Conservation (phyloP, 371 early-diverging fungal species). For the Haplosporangium sp. region DNA sequence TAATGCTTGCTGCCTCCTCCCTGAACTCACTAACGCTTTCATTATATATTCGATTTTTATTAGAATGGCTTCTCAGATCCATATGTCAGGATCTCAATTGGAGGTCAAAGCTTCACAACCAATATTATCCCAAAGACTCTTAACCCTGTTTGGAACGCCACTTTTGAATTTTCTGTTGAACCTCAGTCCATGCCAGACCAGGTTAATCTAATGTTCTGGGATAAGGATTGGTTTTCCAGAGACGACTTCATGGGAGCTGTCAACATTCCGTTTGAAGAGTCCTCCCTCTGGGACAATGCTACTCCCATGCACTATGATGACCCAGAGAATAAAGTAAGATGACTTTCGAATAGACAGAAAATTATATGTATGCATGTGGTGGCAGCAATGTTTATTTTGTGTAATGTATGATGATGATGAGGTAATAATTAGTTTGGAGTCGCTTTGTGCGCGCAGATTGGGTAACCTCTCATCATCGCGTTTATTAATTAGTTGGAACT, state of each 20-base stretch:
- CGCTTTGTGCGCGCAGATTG: no score
- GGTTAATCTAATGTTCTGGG: conserved; percentile 70
- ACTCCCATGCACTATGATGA: conserved; percentile 61
- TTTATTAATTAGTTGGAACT: no score
- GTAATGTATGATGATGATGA: no score
- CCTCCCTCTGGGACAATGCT: conserved; percentile 38
- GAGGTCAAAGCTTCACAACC: conserved; percentile 77
- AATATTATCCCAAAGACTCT: conserved; percentile 73
- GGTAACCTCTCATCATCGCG: no score
- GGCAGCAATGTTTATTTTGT: no score
- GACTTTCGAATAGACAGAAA: background rate
- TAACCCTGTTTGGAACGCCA: conserved; percentile 81
- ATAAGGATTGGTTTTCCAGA: conserved; percentile 68
- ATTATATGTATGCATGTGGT: no score
- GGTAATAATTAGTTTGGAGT: no score
- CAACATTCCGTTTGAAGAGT: conserved; percentile 35
- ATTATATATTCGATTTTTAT: conserved; percentile 27
- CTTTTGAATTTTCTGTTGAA: conserved; percentile 72
- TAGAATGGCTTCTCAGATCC: conserved; percentile 74
- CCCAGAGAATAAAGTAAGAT: conserved; percentile 57
- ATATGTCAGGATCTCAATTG: conserved; percentile 67
- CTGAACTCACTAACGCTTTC: conserved; percentile 14
- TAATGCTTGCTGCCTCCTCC: no score
- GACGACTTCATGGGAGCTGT: conserved; percentile 47
- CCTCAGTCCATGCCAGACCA: conserved; percentile 58